phyloP scores from a whole-genome alignment of 257 asterid species.

The Nicotiana otophora region DNA sequence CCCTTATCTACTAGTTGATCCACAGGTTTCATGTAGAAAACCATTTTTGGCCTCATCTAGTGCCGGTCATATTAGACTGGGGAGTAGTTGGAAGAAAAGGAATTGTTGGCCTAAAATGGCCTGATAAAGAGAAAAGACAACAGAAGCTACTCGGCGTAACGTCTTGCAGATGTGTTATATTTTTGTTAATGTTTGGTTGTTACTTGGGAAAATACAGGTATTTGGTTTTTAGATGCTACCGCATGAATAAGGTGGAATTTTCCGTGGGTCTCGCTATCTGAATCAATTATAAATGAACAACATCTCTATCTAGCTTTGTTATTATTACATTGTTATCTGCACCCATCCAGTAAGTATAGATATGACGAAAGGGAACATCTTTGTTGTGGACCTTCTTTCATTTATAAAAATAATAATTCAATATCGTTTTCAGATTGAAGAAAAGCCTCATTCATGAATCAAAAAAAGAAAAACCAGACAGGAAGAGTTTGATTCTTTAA shows the following conservation, averaged over 20 bases:
- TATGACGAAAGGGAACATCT: background rate
- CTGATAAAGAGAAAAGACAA: slow-evolving; percentile 1
- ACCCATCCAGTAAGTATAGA: background rate
- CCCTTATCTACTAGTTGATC: background rate
- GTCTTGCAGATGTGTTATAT: background rate
- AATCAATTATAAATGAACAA: background rate
- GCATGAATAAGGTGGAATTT: background rate
- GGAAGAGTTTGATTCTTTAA: background rate
- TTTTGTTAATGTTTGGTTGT: background rate
- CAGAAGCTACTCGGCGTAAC: background rate
- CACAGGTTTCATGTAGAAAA: background rate
- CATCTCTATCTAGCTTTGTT: background rate
- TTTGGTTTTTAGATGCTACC: background rate
- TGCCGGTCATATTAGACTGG: background rate
- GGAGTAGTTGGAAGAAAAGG: background rate
- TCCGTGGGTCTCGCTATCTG: background rate
- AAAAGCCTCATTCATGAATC: background rate
- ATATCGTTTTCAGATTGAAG: background rate
- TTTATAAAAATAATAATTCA: background rate
- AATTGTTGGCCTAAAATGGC: background rate
- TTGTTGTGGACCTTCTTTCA: background rate
- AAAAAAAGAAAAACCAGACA: background rate
- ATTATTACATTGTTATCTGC: background rate
- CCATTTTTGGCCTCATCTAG: background rate
- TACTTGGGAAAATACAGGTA: background rate